Evolutionary conservation across 495 filamentous ascomycete species (phyloP).

Genomic region (Penicillium turbatum): DNA sequence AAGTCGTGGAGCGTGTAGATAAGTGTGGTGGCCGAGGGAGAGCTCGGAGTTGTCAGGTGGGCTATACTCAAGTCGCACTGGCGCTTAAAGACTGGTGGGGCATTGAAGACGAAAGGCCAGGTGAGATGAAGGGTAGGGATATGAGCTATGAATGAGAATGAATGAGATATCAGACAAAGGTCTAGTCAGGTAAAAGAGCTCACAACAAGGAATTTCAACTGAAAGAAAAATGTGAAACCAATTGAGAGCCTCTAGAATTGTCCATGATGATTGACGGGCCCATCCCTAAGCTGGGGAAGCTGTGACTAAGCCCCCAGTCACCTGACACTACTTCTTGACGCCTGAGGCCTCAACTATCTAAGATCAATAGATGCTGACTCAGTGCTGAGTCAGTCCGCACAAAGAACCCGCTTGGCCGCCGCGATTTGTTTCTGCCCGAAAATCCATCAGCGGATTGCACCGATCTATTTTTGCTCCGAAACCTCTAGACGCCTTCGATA

Average conservation of each 20-base stretch:
- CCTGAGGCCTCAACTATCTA: not conserved
- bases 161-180: not conserved
- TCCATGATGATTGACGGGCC: constrained; percentile 7
- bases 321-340: not conserved
- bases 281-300: constrained; percentile 10
- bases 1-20: not conserved
- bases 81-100: constrained; percentile 45
- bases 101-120: constrained; percentile 18
- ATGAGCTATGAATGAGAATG: not conserved
- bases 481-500: constrained; percentile 26
- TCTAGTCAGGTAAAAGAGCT: constrained; percentile 4
- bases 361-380: constrained; percentile 14
- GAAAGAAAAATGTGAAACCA: not conserved
- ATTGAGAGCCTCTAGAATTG: not conserved
- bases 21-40: not conserved
- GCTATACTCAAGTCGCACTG: constrained; percentile 35
- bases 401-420: constrained; percentile 34
- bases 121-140: constrained; percentile 1
- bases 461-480: constrained; percentile 17
- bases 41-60: constrained; percentile 22
- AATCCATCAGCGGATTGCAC: constrained; percentile 30
- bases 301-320: constrained; percentile 1
- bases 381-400: constrained; percentile 36
- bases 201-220: not conserved
- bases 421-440: constrained; percentile 43